Percentiles rank a stretch among this genome's conserved stretches.
Conservation (phyloP, 148 eudicot species). For the Polygonum aviculare region DNA sequence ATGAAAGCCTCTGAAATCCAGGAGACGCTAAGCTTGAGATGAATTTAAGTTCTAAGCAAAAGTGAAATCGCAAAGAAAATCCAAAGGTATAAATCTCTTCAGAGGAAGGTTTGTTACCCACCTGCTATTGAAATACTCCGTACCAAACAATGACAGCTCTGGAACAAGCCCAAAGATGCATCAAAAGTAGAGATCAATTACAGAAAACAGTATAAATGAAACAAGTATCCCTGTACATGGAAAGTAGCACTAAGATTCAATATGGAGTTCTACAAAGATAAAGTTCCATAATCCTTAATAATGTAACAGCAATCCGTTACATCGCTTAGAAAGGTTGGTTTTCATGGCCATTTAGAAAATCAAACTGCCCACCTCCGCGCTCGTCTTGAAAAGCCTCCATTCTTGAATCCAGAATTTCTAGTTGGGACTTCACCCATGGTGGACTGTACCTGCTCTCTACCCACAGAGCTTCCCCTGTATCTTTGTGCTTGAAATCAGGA, state of each 20-base stretch:
- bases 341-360: slow-evolving; percentile 28
- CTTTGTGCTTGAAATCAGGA: slow-evolving; percentile 98
- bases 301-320: not conserved
- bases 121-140: too few species aligned
- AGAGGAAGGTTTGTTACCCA: too few species aligned
- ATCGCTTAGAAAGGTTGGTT: slow-evolving; percentile 17
- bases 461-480: slow-evolving; percentile 93
- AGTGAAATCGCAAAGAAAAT: not conserved
- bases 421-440: slow-evolving; percentile 82
- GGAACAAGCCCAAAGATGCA: too few species aligned
- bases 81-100: too few species aligned
- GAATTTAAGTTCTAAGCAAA: not conserved
- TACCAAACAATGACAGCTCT: not conserved
- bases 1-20: not conserved
- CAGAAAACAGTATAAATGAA: not conserved
- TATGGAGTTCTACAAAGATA: not conserved
- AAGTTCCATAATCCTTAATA: not conserved
- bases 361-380: slow-evolving; percentile 23
- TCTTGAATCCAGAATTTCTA: slow-evolving; percentile 61
- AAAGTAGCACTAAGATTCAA: not conserved
- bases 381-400: slow-evolving; percentile 51
- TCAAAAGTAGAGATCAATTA: too few species aligned
- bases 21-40: not conserved
- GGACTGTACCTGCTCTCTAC: slow-evolving; percentile 69
- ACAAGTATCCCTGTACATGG: not conserved